phyloP scores from a whole-genome alignment of 176 grass and related monocot species.

The Ensete glaucum region DNA sequence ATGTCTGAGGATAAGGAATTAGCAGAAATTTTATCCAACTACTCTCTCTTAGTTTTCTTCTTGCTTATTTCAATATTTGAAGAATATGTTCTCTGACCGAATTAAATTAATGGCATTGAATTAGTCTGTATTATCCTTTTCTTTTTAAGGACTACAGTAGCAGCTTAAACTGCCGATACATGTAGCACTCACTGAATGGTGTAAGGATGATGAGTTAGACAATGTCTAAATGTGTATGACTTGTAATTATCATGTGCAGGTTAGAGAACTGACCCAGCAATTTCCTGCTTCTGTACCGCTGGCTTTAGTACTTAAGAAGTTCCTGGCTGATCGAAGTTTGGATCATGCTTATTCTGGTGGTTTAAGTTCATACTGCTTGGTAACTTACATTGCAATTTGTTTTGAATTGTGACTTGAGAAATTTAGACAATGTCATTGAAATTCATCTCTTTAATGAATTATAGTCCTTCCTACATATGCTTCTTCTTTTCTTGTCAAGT shows the following conservation, averaged over 20 bases:
- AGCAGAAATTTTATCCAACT: background rate
- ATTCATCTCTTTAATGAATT: background rate
- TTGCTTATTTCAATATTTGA: too few species aligned
- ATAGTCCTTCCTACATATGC: background rate
- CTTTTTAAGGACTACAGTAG: background rate
- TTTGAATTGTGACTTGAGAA: background rate
- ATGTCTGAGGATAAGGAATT: background rate
- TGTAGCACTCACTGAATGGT: background rate
- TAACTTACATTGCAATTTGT: slow-evolving; percentile 27
- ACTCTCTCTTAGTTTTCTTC: too few species aligned
- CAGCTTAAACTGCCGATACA: background rate
- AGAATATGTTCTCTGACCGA: background rate
- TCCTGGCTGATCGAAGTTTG: slow-evolving; percentile 90
- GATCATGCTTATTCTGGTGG: slow-evolving; percentile 94
- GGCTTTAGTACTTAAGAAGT: slow-evolving; percentile 88
- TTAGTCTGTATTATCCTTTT: background rate
- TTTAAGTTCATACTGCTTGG: slow-evolving; percentile 97
- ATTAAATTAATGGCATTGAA: background rate
- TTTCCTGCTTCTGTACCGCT: slow-evolving; percentile 85
- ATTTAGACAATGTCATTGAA: background rate
- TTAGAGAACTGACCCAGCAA: slow-evolving; percentile 71
- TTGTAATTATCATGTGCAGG: slow-evolving; percentile 35
- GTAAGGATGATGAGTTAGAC: background rate
- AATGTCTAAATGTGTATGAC: background rate
- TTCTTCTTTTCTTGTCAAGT: background rate